These are phyloP conservation scores for Pyrenophora tritici-repentis DNA, from an alignment of 2,329 filamentous ascomycete genomes.

Conservation along the genomic window DNA sequence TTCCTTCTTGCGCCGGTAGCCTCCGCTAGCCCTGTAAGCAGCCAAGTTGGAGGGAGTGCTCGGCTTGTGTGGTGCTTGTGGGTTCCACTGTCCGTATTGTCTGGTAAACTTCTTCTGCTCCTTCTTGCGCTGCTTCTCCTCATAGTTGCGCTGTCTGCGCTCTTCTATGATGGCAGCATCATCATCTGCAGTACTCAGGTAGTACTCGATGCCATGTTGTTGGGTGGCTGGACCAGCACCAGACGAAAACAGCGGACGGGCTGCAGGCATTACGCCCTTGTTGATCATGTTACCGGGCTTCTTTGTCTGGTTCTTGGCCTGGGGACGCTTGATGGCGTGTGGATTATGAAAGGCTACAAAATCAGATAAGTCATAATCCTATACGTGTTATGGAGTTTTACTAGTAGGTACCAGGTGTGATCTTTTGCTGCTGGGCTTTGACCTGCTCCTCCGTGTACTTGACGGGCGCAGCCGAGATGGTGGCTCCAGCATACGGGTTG, in stretches of 20 bases:
- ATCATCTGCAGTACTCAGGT: slow-evolving; percentile 86
- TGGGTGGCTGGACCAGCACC: slow-evolving; percentile 22
- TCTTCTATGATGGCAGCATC: slow-evolving; percentile 70
- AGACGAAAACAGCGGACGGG: slow-evolving; percentile 21
- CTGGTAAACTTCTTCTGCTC: slow-evolving; percentile 75
- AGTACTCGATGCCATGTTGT: slow-evolving; percentile 35
- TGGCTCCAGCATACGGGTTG: slow-evolving; percentile 35
- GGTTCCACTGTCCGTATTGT: slow-evolving; percentile 55
- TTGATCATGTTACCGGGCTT: slow-evolving; percentile 25
- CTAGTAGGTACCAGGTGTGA: slow-evolving; percentile 42
- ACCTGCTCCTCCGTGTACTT: slow-evolving; percentile 37
- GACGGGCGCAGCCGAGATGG: slow-evolving; percentile 37
- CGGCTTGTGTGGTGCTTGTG: slow-evolving; percentile 37
- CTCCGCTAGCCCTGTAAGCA: slow-evolving; percentile 33
- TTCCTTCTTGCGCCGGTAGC: slow-evolving; percentile 30
- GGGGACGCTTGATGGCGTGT: slow-evolving; percentile 41
- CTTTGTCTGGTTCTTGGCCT: slow-evolving; percentile 41
- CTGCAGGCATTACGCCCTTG: slow-evolving; percentile 31
- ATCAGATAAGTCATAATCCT: slow-evolving; percentile 36
- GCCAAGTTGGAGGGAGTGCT: slow-evolving; percentile 33
- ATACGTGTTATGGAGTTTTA: slow-evolving; percentile 23
- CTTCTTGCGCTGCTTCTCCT: slow-evolving; percentile 63
- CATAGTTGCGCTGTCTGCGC: slow-evolving; percentile 71
- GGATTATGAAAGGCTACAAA: slow-evolving; percentile 41
- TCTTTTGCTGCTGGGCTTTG: slow-evolving; percentile 39